These are phyloP conservation scores for Dryas octopetala DNA, from an alignment of 306 rosid genomes.

Conservation along the genomic window DNA sequence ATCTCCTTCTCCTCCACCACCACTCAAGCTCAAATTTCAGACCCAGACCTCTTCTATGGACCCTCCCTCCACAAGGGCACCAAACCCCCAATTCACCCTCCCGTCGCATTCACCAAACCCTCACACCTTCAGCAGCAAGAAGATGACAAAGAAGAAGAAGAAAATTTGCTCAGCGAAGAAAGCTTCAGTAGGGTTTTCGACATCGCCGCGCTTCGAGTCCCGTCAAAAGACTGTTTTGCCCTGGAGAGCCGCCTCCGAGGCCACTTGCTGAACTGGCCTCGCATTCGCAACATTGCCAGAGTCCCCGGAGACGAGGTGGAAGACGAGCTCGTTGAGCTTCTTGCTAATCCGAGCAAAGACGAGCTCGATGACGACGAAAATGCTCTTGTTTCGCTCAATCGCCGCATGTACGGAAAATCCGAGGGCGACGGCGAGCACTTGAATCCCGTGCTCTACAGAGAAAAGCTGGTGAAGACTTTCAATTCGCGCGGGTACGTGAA, in stretches of 20 bases:
- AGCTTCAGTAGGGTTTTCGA: constrained; percentile 61
- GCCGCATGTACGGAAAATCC: constrained; percentile 59
- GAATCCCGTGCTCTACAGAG: constrained; percentile 73
- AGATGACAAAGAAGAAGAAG: constrained; percentile 20
- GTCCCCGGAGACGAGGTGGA: constrained; percentile 84
- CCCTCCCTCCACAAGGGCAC: constrained; percentile 74
- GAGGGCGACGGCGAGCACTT: constrained; percentile 57
- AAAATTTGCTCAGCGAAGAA: constrained; percentile 37
- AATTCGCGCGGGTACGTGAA: constrained; percentile 68
- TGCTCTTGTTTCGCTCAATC: constrained; percentile 43
- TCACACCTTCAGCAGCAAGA: background rate
- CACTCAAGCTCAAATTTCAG: constrained; percentile 20
- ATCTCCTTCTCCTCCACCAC: constrained; percentile 23
- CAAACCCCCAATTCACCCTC: constrained; percentile 23
- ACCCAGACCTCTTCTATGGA: constrained; percentile 47
- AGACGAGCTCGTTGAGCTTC: constrained; percentile 31
- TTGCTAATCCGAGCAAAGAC: constrained; percentile 20
- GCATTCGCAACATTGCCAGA: constrained; percentile 80
- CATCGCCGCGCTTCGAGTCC: constrained; percentile 78
- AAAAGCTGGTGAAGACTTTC: constrained; percentile 64
- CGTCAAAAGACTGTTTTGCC: constrained; percentile 61
- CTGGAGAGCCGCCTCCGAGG: constrained; percentile 83
- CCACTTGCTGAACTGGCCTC: constrained; percentile 95
- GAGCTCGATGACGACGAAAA: constrained; percentile 15
- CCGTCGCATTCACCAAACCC: background rate